These are phyloP conservation scores for Cercospora brassicicola DNA, from an alignment of 2,329 filamentous ascomycete species.

Conservation along the genomic window DNA sequence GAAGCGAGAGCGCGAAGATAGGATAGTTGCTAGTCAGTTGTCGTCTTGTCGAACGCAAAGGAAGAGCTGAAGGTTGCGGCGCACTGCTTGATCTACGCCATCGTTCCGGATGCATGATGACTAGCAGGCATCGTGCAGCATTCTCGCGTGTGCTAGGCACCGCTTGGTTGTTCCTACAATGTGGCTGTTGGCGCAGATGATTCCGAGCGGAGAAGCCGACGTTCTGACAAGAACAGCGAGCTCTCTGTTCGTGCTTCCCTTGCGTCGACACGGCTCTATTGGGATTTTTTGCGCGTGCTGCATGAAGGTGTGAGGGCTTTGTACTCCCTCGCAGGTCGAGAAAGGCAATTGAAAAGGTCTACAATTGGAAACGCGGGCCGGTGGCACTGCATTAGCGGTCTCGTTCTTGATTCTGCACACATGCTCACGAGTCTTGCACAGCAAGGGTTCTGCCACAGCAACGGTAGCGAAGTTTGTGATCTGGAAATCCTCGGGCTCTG, in stretches of 20 bases:
- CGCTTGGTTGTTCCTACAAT: conserved; percentile 19
- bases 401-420: conserved; percentile 3
- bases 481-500: background rate
- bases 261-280: background rate
- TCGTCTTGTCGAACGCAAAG: conserved; percentile 8
- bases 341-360: background rate
- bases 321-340: conserved; percentile 7
- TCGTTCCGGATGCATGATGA: conserved; percentile 15
- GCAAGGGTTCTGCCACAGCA: background rate
- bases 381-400: conserved; percentile 15
- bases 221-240: background rate
- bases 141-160: conserved; percentile 23
- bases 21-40: conserved; percentile 13
- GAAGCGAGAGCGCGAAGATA: conserved; percentile 10
- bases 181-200: conserved; percentile 18
- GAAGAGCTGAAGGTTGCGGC: conserved; percentile 17
- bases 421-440: conserved; percentile 8
- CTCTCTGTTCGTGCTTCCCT: conserved; percentile 3
- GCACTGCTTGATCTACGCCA: conserved; percentile 15
- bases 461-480: background rate
- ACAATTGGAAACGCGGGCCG: conserved; percentile 14
- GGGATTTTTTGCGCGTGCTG: background rate
- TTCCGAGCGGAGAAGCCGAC: conserved; percentile 6
- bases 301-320: conserved; percentile 14
- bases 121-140: conserved; percentile 24